Percentiles rank a stretch among this genome's conserved stretches.
phyloP scores from a whole-genome alignment of 2,329 filamentous ascomycete species.

The Lasiodiplodia hormozganensis region DNA sequence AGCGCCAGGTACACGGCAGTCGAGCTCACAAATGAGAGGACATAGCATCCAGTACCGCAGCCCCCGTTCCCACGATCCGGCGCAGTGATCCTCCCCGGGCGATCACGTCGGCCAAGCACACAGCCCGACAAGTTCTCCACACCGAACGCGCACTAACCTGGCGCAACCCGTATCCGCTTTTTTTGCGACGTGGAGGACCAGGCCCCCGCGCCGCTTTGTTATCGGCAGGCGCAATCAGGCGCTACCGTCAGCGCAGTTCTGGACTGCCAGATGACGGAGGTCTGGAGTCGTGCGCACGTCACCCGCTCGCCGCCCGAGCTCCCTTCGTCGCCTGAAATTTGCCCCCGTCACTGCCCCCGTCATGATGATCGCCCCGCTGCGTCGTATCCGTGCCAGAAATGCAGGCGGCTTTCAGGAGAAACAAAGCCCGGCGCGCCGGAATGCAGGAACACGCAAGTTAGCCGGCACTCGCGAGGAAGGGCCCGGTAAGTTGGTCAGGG shows the following conservation, averaged over 20 bases:
- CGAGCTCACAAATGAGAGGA: not conserved
- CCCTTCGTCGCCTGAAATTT: slow-evolving; percentile 10
- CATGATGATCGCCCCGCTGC: slow-evolving; percentile 7
- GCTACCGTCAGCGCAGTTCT: slow-evolving; percentile 6
- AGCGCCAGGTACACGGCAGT: not conserved
- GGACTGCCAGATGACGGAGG: slow-evolving; percentile 1
- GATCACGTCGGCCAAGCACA: slow-evolving; percentile 21
- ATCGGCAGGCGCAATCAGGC: not conserved
- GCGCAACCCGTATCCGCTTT: slow-evolving; percentile 20
- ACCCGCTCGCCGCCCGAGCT: not conserved
- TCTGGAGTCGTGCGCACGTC: slow-evolving; percentile 16
- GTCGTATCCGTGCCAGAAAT: not conserved
- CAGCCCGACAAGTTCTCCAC: slow-evolving; percentile 18
- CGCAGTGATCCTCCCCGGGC: slow-evolving; percentile 19
- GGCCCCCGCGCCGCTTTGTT: slow-evolving; percentile 1
- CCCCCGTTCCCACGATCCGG: not conserved
- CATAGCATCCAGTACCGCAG: not conserved
- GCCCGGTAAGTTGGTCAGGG: slow-evolving; percentile 3
- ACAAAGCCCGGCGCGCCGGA: not conserved
- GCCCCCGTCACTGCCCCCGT: not conserved
- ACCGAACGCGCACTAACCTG: slow-evolving; percentile 10
- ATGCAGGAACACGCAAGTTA: slow-evolving; percentile 16
- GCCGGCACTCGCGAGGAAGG: slow-evolving; percentile 9
- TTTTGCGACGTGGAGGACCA: slow-evolving; percentile 6
- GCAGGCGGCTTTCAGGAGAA: slow-evolving; percentile 12